Conservation (phyloP, 352 stramenopile species). For the Globisporangium alternatum region DNA sequence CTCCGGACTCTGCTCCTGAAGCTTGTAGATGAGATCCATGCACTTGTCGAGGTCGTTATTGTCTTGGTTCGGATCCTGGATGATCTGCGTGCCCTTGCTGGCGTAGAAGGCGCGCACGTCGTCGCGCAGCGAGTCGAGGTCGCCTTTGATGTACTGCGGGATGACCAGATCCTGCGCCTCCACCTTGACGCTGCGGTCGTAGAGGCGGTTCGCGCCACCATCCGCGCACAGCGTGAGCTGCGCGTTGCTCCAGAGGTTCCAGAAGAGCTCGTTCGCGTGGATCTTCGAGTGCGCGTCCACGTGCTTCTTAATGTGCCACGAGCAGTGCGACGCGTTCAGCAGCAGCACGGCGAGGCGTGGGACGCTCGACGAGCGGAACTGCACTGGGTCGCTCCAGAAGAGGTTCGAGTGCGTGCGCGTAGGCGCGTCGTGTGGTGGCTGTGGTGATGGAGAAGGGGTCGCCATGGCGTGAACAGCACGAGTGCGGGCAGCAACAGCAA, state of each 20-base stretch:
- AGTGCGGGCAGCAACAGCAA: neutral
- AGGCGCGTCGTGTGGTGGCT: conserved; percentile 3
- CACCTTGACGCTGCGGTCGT: conserved; percentile 57
- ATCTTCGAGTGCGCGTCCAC: conserved; percentile 21
- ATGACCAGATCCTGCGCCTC: conserved; percentile 39
- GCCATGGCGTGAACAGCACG: conserved; percentile 6
- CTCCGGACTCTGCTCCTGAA: conserved; percentile 24
- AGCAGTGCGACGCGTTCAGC: conserved; percentile 47
- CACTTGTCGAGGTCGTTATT: conserved; percentile 95
- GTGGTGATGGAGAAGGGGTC: neutral
- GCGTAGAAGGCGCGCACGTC: conserved; percentile 89
- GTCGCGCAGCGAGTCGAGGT: conserved; percentile 92
- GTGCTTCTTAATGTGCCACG: conserved; percentile 36
- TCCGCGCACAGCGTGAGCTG: conserved; percentile 90
- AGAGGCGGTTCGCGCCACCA: conserved; percentile 94
- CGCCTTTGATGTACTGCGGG: conserved; percentile 93
- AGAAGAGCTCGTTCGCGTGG: conserved; percentile 50
- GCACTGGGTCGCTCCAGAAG: conserved; percentile 48
- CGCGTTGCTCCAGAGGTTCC: conserved; percentile 63
- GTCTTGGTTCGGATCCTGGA: conserved; percentile 87
- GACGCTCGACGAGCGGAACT: conserved; percentile 17
- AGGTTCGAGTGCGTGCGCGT: conserved; percentile 38
- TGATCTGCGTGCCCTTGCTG: conserved; percentile 49
- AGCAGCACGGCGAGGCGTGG: conserved; percentile 58
- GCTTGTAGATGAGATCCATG: conserved; percentile 58